These are phyloP conservation scores for Rutstroemia sp. DNA, from an alignment of 2,329 filamentous ascomycete species.

Conservation along the genomic window DNA sequence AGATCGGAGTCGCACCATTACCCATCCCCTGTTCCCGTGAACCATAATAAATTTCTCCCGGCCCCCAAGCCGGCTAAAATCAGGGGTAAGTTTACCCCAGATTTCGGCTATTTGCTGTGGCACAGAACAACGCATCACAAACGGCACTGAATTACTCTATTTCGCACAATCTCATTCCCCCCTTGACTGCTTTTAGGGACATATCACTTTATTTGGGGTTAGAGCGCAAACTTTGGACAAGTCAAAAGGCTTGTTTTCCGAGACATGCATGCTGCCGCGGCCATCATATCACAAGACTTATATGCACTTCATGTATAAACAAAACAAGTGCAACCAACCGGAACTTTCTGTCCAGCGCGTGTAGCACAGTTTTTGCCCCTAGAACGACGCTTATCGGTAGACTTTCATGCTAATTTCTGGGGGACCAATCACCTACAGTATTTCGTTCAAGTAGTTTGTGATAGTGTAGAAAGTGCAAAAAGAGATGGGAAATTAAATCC, in stretches of 20 bases:
- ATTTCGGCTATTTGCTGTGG: constrained; percentile 1
- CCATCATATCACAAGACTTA: background rate
- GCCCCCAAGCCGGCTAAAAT: background rate
- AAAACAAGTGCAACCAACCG: background rate
- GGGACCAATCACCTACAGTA: background rate
- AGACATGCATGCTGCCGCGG: background rate
- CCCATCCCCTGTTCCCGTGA: background rate
- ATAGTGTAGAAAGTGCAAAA: background rate
- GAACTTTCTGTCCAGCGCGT: background rate
- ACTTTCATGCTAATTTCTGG: background rate
- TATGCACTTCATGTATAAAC: too few species aligned
- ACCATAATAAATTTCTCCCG: background rate
- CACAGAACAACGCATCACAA: background rate
- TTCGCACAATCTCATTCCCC: too few species aligned
- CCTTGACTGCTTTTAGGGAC: too few species aligned
- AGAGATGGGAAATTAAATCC: background rate
- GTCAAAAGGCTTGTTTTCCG: background rate
- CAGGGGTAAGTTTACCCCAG: constrained; percentile 6
- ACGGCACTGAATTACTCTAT: too few species aligned
- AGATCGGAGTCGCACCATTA: background rate
- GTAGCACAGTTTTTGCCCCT: background rate
- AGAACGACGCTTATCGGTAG: background rate
- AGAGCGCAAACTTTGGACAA: background rate
- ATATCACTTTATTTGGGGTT: too few species aligned
- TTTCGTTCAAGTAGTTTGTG: background rate